Evolutionary conservation across 352 stramenopile species (phyloP).

Genomic region (Phytophthora palmivora): DNA sequence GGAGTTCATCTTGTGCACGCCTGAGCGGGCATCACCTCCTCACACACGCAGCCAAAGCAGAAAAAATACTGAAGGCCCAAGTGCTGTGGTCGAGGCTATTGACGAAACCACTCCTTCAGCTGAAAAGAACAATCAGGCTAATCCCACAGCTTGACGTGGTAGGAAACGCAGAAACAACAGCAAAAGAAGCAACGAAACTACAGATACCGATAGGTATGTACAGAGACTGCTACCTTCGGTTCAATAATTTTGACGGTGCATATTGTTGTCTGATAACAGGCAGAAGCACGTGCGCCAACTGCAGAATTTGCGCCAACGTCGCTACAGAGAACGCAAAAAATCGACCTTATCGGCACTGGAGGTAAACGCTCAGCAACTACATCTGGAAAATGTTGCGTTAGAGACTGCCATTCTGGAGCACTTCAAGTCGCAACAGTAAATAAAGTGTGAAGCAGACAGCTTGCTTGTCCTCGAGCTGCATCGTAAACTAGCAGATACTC

Average conservation of each 20-base stretch:
- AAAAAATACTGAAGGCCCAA: constrained; percentile 1
- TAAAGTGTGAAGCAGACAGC: neutral
- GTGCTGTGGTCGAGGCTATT: neutral
- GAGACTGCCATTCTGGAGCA: constrained; percentile 39
- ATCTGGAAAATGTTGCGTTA: constrained; percentile 59
- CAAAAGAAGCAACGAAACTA: neutral
- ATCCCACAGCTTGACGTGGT: neutral
- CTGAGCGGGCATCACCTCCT: constrained; percentile 6
- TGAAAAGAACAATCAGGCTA: neutral
- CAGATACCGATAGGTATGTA: constrained; percentile 21
- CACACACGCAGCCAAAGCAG: constrained; percentile 6
- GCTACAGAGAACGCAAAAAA: constrained; percentile 60
- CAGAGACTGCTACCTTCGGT: neutral
- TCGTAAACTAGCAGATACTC: too few relatives aligned
- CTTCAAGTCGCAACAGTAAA: constrained; percentile 8
- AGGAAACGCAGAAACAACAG: constrained; percentile 3
- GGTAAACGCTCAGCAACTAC: constrained; percentile 49
- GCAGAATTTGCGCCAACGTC: constrained; percentile 52
- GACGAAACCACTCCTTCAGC: neutral
- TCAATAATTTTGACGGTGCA: neutral
- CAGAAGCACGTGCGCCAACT: constrained; percentile 45
- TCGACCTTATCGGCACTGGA: constrained; percentile 39
- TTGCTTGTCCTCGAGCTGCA: too few relatives aligned
- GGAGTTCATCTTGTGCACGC: constrained; percentile 41
- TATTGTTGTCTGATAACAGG: constrained; percentile 13